Evolutionary conservation across 345 rosid species (phyloP).

Genomic region (Camelina hispida): DNA sequence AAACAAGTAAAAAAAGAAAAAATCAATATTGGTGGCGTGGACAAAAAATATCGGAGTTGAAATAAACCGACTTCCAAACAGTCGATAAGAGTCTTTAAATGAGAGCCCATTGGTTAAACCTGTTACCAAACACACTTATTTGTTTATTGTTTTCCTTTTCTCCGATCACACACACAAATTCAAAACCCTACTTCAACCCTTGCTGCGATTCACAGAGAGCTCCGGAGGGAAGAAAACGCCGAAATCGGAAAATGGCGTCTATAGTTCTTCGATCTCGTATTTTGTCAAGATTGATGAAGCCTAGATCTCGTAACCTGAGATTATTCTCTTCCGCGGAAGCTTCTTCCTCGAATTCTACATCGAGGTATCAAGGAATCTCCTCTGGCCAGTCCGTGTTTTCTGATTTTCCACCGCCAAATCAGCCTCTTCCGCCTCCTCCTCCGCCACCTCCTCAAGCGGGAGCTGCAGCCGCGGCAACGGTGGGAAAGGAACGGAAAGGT

Average conservation of each 20-base stretch:
- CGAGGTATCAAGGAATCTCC: conserved; percentile 50
- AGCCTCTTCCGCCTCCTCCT: neutral
- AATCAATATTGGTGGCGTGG: neutral
- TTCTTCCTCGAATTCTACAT: conserved; percentile 46
- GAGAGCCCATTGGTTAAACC: neutral
- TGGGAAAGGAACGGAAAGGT: conserved; percentile 49
- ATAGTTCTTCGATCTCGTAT: conserved; percentile 61
- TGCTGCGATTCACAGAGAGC: conserved; percentile 23
- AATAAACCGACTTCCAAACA: conserved; percentile 44
- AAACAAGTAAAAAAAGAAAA: neutral
- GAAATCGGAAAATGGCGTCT: conserved; percentile 54
- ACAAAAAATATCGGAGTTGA: conserved; percentile 16
- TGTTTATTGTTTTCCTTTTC: neutral
- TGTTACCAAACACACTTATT: conserved; percentile 33
- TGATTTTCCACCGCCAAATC: conserved; percentile 48
- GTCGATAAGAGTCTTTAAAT: neutral
- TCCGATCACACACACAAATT: conserved; percentile 24
- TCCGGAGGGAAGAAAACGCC: conserved; percentile 22
- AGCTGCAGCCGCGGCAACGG: conserved; percentile 37
- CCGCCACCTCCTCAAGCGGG: conserved; percentile 43
- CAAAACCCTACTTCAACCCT: conserved; percentile 46
- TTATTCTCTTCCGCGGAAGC: conserved; percentile 51
- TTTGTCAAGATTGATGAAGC: conserved; percentile 34
- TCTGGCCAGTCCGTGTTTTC: conserved; percentile 54
- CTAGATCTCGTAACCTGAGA: conserved; percentile 37